Conservation (phyloP, 1,284 basidiomycete genomes). For the Apiotrichum mycotoxinovorans region DNA sequence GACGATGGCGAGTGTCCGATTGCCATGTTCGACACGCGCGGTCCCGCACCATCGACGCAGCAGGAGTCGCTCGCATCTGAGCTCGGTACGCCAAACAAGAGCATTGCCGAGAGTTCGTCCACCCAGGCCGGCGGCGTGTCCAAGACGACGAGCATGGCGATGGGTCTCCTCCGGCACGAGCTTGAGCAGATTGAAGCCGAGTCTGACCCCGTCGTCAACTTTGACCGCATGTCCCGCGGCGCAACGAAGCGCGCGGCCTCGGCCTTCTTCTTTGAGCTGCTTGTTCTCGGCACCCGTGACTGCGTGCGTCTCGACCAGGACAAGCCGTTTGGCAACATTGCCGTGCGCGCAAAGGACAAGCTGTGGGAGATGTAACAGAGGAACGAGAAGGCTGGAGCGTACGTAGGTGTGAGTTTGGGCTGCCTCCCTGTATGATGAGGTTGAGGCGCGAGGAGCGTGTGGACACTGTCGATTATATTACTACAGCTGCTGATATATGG, state of each 20-base stretch:
- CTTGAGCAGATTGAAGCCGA: conserved; percentile 54
- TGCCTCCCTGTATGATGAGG: too few relatives aligned
- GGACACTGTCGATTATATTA: too few relatives aligned
- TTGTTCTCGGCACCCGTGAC: conserved; percentile 89
- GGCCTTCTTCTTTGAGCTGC: conserved; percentile 95
- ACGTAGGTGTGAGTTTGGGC: too few relatives aligned
- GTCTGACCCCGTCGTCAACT: conserved; percentile 58
- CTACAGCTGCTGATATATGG: too few relatives aligned
- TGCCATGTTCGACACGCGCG: conserved; percentile 71
- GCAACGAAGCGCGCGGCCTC: conserved; percentile 86
- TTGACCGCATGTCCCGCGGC: conserved; percentile 54
- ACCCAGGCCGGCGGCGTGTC: conserved; percentile 61
- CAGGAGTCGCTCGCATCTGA: conserved; percentile 2
- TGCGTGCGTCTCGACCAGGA: conserved; percentile 75
- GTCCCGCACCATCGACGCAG: conserved; percentile 1
- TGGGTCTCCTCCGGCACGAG: conserved; percentile 74
- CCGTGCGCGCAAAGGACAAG: conserved; percentile 73
- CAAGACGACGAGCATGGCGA: conserved; percentile 85
- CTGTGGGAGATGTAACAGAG: conserved; percentile 49
- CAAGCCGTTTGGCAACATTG: conserved; percentile 77
- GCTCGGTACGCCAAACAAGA: conserved; percentile 5
- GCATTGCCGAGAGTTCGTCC: not conserved
- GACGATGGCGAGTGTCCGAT: conserved; percentile 63
- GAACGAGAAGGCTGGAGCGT: not conserved
- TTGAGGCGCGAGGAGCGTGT: too few relatives aligned